Conservation (phyloP, 495 filamentous ascomycete species). For the Trichocladium uniseriatum region DNA sequence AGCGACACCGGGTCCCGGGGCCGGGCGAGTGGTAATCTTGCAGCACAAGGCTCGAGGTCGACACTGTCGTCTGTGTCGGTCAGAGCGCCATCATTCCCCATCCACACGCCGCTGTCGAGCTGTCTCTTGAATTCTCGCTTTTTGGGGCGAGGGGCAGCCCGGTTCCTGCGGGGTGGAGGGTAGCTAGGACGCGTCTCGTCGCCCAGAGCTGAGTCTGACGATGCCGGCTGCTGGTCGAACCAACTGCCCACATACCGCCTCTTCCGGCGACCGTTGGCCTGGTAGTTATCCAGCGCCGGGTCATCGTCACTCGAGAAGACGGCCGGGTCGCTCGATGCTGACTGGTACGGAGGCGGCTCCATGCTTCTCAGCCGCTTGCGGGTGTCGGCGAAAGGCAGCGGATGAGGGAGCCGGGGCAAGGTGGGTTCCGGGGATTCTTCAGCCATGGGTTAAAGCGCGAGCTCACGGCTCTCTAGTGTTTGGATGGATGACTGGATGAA, state of each 20-base stretch:
- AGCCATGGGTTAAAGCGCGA: neutral
- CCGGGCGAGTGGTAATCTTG: constrained; percentile 2
- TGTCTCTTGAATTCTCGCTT: constrained; percentile 53
- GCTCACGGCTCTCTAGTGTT: no score
- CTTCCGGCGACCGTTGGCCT: constrained; percentile 35
- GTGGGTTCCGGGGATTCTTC: constrained; percentile 35
- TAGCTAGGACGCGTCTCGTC: constrained; percentile 14
- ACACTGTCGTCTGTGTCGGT: constrained; percentile 34
- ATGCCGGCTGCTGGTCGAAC: constrained; percentile 51
- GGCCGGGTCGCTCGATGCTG: constrained; percentile 60
- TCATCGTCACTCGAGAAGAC: constrained; percentile 74
- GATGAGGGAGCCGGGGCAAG: constrained; percentile 34
- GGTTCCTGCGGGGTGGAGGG: constrained; percentile 1
- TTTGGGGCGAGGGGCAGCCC: constrained; percentile 30
- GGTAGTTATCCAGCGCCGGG: constrained; percentile 63
- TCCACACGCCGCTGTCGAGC: constrained; percentile 76
- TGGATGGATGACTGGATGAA: no score
- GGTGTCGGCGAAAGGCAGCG: constrained; percentile 13
- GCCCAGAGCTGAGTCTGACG: constrained; percentile 36
- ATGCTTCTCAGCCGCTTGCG: constrained; percentile 34
- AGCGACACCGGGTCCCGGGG: neutral
- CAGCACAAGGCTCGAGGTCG: constrained; percentile 16
- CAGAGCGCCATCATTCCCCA: constrained; percentile 51
- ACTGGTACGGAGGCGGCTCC: constrained; percentile 14
- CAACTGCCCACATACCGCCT: constrained; percentile 60